phyloP scores from a whole-genome alignment of 2,329 filamentous ascomycete genomes.

The Pseudocercospora fijiensis region DNA sequence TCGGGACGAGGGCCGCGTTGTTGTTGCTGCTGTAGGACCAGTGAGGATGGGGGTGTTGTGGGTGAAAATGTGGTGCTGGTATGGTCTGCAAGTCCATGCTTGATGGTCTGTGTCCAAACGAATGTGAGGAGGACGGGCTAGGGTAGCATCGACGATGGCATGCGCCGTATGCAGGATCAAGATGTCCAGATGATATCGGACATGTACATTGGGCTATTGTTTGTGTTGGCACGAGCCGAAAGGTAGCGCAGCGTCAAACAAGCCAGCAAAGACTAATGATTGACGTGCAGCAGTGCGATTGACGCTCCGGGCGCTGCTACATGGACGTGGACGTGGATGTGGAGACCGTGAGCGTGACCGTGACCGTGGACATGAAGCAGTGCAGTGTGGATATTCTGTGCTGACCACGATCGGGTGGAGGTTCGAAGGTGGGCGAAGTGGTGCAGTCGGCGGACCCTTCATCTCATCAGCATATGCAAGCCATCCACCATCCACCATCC shows the following conservation, averaged over 20 bases:
- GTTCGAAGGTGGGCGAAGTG: neutral
- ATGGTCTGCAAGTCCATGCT: slow-evolving; percentile 16
- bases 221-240: neutral
- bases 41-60: slow-evolving; percentile 9
- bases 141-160: neutral
- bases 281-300: slow-evolving; percentile 16
- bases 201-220: neutral
- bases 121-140: neutral
- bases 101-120: slow-evolving; percentile 2
- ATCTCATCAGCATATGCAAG: slow-evolving; percentile 1
- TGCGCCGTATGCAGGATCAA: slow-evolving; percentile 12
- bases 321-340: no score
- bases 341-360: no score
- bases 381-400: slow-evolving; percentile 2
- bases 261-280: neutral
- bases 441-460: neutral
- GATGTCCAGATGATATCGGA: slow-evolving; percentile 2
- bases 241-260: neutral
- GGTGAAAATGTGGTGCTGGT: slow-evolving; percentile 5
- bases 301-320: neutral
- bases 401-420: neutral
- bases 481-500: slow-evolving; percentile 7
- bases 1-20: slow-evolving; percentile 10
- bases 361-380: no score
- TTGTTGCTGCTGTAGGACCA: slow-evolving; percentile 9